Evolutionary conservation across 2,329 filamentous ascomycete genomes (phyloP).

Genomic region (Fusarium longipes): DNA sequence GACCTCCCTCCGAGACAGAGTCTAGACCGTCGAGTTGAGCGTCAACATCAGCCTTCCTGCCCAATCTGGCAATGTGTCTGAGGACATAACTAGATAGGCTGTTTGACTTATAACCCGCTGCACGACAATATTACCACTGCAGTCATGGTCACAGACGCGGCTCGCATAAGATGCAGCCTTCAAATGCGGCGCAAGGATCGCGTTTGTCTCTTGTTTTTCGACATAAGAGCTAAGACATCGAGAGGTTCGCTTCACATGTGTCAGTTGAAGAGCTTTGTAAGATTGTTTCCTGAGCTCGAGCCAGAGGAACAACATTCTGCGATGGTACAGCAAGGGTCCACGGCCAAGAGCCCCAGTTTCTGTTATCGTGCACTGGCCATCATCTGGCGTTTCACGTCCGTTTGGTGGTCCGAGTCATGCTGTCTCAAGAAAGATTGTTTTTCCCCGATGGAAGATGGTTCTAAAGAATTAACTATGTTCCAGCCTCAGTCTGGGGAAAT

Average conservation of each 20-base stretch:
- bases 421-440: conserved; percentile 27
- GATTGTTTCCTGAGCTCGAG: not conserved
- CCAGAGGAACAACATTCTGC: conserved; percentile 1
- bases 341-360: conserved; percentile 23
- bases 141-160: conserved; percentile 36
- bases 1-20: conserved; percentile 13
- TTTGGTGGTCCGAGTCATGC: conserved; percentile 36
- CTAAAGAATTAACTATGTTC: conserved; percentile 26
- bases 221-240: not conserved
- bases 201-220: not conserved
- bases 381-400: conserved; percentile 22
- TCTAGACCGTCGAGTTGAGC: conserved; percentile 40
- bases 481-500: conserved; percentile 40
- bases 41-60: conserved; percentile 37
- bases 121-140: conserved; percentile 35
- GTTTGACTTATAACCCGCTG: conserved; percentile 37
- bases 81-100: conserved; percentile 28
- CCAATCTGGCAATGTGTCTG: conserved; percentile 36
- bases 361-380: conserved; percentile 41
- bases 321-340: conserved; percentile 28
- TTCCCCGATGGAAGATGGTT: conserved; percentile 34
- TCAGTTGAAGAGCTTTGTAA: not conserved
- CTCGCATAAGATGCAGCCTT: conserved; percentile 22
- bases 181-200: conserved; percentile 5
- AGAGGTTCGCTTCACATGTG: not conserved